These are phyloP conservation scores for Penicillium angulare DNA, from an alignment of 495 filamentous ascomycete species.

Conservation along the genomic window DNA sequence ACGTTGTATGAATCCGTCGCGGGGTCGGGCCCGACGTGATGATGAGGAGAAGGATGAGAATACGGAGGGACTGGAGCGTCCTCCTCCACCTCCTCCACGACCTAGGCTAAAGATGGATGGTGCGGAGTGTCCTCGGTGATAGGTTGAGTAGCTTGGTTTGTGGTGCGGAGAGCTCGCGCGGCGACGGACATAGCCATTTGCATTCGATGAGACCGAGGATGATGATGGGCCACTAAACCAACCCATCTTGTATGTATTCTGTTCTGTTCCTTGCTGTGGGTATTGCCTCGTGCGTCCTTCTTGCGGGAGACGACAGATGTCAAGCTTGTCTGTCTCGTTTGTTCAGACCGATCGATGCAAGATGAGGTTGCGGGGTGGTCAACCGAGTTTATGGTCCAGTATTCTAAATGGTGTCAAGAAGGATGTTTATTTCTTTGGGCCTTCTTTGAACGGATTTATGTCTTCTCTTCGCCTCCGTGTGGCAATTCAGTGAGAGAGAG, in stretches of 20 bases:
- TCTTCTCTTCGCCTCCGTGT: slow-evolving; percentile 4
- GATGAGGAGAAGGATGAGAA: slow-evolving; percentile 56
- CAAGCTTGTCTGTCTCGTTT: slow-evolving; percentile 8
- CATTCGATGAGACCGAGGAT: slow-evolving; percentile 18
- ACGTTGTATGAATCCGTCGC: slow-evolving; percentile 70
- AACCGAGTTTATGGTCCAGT: no score
- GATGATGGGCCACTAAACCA: slow-evolving; percentile 48
- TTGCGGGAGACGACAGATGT: slow-evolving; percentile 4
- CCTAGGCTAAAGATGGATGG: slow-evolving; percentile 54
- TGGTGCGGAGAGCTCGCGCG: slow-evolving; percentile 33
- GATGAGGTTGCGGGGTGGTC: no score
- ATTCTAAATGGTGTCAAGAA: no score
- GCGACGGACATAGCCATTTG: slow-evolving; percentile 28
- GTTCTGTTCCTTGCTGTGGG: no score
- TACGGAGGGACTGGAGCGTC: slow-evolving; percentile 49
- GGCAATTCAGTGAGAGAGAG: slow-evolving; percentile 7
- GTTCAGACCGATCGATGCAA: no score
- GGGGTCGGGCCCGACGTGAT: slow-evolving; percentile 62
- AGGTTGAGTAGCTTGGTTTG: slow-evolving; percentile 36
- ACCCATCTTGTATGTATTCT: slow-evolving; percentile 32
- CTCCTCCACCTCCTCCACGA: slow-evolving; percentile 30
- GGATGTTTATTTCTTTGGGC: background rate
- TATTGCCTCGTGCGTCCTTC: slow-evolving; percentile 13
- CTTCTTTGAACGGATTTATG: slow-evolving; percentile 5
- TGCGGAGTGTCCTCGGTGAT: slow-evolving; percentile 42